Percentiles rank a stretch among this genome's conserved stretches.
Conservation (phyloP, 192 early-diverging fungal genomes). For the Coemansia nantahalensis region DNA sequence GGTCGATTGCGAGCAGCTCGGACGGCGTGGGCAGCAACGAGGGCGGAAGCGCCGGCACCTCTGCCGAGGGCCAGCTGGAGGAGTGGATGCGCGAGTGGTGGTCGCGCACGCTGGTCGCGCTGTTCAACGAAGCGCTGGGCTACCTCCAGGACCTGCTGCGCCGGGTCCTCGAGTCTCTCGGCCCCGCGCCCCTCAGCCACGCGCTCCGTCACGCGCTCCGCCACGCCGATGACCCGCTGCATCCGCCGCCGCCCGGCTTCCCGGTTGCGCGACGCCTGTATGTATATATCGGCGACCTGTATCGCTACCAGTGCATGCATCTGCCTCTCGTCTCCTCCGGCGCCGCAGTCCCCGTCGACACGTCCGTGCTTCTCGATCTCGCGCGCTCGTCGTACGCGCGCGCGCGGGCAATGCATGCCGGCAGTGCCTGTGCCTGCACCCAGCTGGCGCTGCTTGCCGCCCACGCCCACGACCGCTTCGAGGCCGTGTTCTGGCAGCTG, state of each 20-base stretch:
- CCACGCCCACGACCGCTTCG: constrained; percentile 22
- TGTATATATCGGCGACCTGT: constrained; percentile 37
- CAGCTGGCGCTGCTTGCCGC: constrained; percentile 32
- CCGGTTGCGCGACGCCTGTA: constrained; percentile 29
- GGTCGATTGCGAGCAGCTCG: constrained; percentile 23
- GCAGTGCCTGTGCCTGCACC: constrained; percentile 28
- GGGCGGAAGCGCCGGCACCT: constrained; percentile 9
- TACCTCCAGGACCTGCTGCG: constrained; percentile 33
- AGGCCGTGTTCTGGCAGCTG: constrained; percentile 40
- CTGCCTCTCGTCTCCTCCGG: constrained; percentile 29
- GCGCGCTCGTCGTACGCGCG: constrained; percentile 34
- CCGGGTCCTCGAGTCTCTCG: constrained; percentile 9
- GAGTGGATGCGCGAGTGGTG: constrained; percentile 46
- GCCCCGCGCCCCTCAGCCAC: constrained; percentile 5
- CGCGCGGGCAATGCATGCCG: constrained; percentile 28
- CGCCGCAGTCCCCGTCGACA: constrained; percentile 14
- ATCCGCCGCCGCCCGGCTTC: constrained; percentile 7
- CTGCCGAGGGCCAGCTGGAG: constrained; percentile 12
- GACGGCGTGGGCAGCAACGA: constrained; percentile 19
- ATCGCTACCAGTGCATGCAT: constrained; percentile 46
- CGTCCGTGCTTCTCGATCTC: constrained; percentile 4
- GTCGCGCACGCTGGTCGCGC: constrained; percentile 21
- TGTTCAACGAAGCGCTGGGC: constrained; percentile 43
- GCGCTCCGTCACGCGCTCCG: constrained; percentile 10
- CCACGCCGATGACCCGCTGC: not conserved